Evolutionary conservation across 371 early-diverging fungal genomes (phyloP).

Genomic region (Mortierella sp.): DNA sequence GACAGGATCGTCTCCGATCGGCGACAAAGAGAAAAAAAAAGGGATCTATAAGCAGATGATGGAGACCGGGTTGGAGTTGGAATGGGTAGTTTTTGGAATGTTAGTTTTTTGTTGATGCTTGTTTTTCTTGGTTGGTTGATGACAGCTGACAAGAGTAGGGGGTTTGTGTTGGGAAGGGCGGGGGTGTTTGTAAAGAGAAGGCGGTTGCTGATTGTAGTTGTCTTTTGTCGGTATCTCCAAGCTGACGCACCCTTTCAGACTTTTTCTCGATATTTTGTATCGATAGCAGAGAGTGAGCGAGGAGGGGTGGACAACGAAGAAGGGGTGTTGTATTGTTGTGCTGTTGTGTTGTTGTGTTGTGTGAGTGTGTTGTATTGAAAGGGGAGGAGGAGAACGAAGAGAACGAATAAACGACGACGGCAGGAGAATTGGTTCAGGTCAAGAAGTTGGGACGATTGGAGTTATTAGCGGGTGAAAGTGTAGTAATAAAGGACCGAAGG

Average conservation of each 20-base stretch:
- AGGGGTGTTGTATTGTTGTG: background rate
- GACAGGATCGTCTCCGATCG: constrained; percentile 2
- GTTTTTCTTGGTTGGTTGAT: background rate
- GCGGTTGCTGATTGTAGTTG: background rate
- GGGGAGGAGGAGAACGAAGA: too few species aligned
- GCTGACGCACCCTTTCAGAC: background rate
- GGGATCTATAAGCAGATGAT: background rate
- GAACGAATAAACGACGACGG: too few species aligned
- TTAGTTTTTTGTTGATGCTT: background rate
- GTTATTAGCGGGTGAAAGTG: too few species aligned
- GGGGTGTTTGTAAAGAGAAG: background rate
- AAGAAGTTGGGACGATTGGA: too few species aligned
- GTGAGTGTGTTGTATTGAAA: too few species aligned
- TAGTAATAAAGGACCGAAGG: too few species aligned
- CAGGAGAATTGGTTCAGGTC: too few species aligned
- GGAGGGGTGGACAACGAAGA: background rate
- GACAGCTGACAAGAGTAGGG: background rate
- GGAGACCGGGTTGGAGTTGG: background rate
- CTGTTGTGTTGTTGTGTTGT: background rate
- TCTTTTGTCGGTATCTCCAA: background rate
- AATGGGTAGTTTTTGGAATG: constrained; percentile 7
- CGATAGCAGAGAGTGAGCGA: constrained; percentile 1
- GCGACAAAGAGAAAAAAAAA: background rate
- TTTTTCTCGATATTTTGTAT: background rate
- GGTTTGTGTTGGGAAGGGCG: background rate